Evolutionary conservation across 176 grass and related monocot species (phyloP).

Genomic region (Rhynchospora pubera): DNA sequence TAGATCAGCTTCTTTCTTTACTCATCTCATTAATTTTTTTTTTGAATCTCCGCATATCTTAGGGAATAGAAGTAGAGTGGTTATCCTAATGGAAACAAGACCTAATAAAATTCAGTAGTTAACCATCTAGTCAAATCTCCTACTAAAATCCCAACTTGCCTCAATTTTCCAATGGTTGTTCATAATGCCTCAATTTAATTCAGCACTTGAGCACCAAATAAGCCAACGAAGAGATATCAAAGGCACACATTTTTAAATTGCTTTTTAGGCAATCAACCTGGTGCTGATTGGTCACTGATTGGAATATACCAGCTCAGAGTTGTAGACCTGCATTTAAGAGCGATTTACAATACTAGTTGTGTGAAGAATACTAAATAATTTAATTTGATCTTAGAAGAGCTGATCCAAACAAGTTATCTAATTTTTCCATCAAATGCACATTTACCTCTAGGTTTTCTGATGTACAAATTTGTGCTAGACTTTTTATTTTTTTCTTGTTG

Average conservation of each 20-base stretch:
- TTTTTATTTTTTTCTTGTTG: background rate
- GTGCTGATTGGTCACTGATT: background rate
- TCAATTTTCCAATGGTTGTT: background rate
- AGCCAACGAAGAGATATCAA: background rate
- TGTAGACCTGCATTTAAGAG: background rate
- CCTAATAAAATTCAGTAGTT: background rate
- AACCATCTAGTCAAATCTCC: background rate
- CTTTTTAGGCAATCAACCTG: background rate
- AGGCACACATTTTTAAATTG: background rate
- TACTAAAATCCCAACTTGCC: background rate
- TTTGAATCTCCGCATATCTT: background rate
- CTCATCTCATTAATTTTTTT: background rate
- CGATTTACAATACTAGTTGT: background rate
- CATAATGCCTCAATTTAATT: background rate
- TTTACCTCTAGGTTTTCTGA: background rate
- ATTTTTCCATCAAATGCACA: background rate
- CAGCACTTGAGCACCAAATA: background rate
- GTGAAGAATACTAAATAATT: background rate
- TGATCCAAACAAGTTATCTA: background rate
- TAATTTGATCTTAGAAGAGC: background rate
- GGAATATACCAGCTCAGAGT: background rate
- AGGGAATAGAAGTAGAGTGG: background rate
- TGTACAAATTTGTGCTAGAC: background rate
- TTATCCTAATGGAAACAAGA: background rate
- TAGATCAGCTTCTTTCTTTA: constrained; percentile 14